A percentile compares a stretch with the other conserved stretches of the same genome.
phyloP scores from a whole-genome alignment of 495 filamentous ascomycete genomes.

The Penicillium canescens region DNA sequence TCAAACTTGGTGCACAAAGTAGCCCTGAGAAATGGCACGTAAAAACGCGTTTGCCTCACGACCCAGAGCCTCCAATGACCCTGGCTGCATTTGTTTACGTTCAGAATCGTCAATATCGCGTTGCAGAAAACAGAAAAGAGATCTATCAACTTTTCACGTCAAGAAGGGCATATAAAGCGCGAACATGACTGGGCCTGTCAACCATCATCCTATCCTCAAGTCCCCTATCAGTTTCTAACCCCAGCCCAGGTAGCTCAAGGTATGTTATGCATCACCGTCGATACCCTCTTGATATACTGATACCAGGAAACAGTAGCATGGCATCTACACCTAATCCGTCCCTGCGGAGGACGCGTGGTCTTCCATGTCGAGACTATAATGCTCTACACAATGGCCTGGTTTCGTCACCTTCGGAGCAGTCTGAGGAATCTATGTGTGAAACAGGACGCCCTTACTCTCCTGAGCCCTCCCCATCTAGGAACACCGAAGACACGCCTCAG shows the following conservation, averaged over 20 bases:
- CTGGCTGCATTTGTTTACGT: constrained; percentile 10
- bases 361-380: constrained; percentile 15
- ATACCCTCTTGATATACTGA: constrained; percentile 2
- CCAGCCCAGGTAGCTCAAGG: constrained; percentile 8
- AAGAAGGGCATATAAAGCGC: constrained; percentile 10
- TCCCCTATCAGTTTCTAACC: constrained; percentile 3
- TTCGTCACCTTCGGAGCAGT: constrained; percentile 2
- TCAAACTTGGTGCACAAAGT: constrained; percentile 5
- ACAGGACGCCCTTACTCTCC: constrained; percentile 10
- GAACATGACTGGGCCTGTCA: constrained; percentile 4
- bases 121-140: constrained; percentile 7
- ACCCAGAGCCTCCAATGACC: background rate
- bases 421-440: constrained; percentile 7
- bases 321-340: constrained; percentile 1
- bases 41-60: constrained; percentile 10
- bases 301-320: constrained; percentile 5
- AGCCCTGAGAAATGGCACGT: constrained; percentile 7
- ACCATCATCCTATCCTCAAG: constrained; percentile 2
- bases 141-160: constrained; percentile 11
- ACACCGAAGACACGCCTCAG: constrained; percentile 3
- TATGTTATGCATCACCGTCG: too few relatives aligned
- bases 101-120: constrained; percentile 8
- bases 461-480: constrained; percentile 5
- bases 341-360: constrained; percentile 8
- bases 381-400: constrained; percentile 10